A percentile compares a stretch with the other conserved stretches of the same genome.
Evolutionary conservation across 495 filamentous ascomycete species (phyloP).

Genomic region (Tuber microsphaerosporum): DNA sequence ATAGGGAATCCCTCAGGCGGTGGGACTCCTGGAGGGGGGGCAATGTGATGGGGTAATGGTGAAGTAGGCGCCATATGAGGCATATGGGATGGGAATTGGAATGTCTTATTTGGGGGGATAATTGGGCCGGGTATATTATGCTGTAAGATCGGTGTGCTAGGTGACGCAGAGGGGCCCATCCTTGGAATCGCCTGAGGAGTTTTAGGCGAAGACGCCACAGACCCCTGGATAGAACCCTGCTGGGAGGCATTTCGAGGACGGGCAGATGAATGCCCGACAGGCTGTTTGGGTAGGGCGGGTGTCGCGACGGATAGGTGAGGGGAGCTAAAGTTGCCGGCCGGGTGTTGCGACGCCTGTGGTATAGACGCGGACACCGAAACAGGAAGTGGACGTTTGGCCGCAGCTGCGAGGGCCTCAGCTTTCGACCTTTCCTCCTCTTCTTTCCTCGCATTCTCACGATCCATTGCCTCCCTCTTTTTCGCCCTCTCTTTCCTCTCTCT

Average conservation of each 20-base stretch:
- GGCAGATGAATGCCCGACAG: conserved; percentile 56
- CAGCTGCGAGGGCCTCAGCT: conserved; percentile 48
- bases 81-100: conserved; percentile 33
- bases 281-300: conserved; percentile 66
- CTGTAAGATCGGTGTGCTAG: conserved; percentile 52
- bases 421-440: conserved; percentile 53
- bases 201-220: conserved; percentile 62
- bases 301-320: conserved; percentile 72
- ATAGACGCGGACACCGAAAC: conserved; percentile 47
- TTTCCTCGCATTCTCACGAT: conserved; percentile 60
- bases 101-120: conserved; percentile 46
- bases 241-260: conserved; percentile 71
- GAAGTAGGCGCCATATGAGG: conserved; percentile 33
- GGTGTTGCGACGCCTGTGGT: conserved; percentile 45
- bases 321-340: conserved; percentile 53
- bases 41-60: conserved; percentile 43
- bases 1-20: conserved; percentile 42
- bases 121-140: conserved; percentile 54
- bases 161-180: conserved; percentile 60
- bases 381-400: conserved; percentile 49
- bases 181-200: conserved; percentile 50
- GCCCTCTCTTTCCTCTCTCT: conserved; percentile 61
- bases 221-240: conserved; percentile 73
- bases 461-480: conserved; percentile 58
- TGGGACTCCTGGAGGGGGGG: conserved; percentile 43